These are phyloP conservation scores for Cordyceps pruinosa DNA, from an alignment of 2,329 filamentous ascomycete species.

Conservation along the genomic window DNA sequence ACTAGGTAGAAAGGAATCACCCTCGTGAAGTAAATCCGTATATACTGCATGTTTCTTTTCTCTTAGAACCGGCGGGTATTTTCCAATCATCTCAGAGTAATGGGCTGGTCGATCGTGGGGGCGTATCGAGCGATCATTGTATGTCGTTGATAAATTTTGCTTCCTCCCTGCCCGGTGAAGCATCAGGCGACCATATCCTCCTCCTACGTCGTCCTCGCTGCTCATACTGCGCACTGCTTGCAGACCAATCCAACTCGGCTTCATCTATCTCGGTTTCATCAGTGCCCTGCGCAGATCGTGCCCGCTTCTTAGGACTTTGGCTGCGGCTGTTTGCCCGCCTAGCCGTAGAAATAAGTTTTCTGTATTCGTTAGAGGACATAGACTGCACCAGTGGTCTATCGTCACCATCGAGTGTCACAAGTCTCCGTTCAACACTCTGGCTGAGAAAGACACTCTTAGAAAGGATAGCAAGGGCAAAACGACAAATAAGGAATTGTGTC, in stretches of 20 bases:
- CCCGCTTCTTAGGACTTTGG: background rate
- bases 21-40: too few species aligned
- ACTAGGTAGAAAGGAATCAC: too few species aligned
- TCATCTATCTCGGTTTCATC: background rate
- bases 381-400: background rate
- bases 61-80: too few species aligned
- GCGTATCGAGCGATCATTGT: background rate
- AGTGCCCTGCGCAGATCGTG: background rate
- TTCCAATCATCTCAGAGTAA: background rate
- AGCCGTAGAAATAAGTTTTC: background rate
- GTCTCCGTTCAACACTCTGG: background rate
- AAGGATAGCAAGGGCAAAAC: constrained; percentile 12
- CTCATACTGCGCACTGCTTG: background rate
- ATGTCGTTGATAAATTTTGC: background rate
- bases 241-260: background rate
- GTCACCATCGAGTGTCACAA: constrained; percentile 2
- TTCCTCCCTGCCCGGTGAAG: background rate
- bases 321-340: background rate
- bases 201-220: background rate
- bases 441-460: constrained; percentile 12
- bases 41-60: too few species aligned
- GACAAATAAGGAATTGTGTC: constrained; percentile 9
- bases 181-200: background rate
- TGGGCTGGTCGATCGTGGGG: background rate
- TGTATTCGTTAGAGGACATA: background rate